These are phyloP conservation scores for Neurospora sp. DNA, from an alignment of 495 filamentous ascomycete genomes.

Conservation along the genomic window DNA sequence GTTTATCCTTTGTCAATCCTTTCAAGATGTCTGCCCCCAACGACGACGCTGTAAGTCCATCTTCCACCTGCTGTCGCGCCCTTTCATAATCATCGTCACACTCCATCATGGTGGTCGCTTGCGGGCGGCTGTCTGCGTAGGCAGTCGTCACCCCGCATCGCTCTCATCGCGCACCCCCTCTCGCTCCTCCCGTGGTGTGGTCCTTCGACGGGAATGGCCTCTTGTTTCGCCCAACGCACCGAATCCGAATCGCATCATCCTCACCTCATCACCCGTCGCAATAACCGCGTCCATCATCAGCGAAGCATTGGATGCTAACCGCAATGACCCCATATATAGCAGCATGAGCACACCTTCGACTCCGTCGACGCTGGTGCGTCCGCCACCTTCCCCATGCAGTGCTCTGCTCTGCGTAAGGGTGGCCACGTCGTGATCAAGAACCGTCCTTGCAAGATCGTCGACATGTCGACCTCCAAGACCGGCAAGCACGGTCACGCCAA, in stretches of 20 bases:
- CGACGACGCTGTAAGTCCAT: slow-evolving; percentile 34
- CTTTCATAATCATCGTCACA: background rate
- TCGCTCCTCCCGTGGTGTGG: background rate
- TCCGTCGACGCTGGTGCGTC: slow-evolving; percentile 87
- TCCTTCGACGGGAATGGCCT: background rate
- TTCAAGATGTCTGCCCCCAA: slow-evolving; percentile 33
- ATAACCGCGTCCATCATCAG: background rate
- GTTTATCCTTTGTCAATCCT: slow-evolving; percentile 26
- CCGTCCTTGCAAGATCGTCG: slow-evolving; percentile 99
- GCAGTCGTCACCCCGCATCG: slow-evolving; percentile 23
- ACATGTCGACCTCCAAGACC: slow-evolving; percentile 99
- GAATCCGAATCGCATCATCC: background rate
- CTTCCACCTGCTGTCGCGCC: background rate
- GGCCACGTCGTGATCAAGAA: slow-evolving; percentile 94
- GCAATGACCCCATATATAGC: slow-evolving; percentile 1
- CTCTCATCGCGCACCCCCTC: slow-evolving; percentile 17
- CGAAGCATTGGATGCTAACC: slow-evolving; percentile 1
- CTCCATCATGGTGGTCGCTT: background rate
- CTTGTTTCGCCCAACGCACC: background rate
- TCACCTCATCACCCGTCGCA: background rate
- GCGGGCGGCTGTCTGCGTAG: slow-evolving; percentile 7
- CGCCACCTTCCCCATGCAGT: slow-evolving; percentile 92
- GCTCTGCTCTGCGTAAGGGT: slow-evolving; percentile 98
- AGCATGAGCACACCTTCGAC: slow-evolving; percentile 91
- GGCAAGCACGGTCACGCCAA: slow-evolving; percentile 99